These are phyloP conservation scores for Stygiomarasmius scandens DNA, from an alignment of 1,284 basidiomycete species.

Conservation along the genomic window DNA sequence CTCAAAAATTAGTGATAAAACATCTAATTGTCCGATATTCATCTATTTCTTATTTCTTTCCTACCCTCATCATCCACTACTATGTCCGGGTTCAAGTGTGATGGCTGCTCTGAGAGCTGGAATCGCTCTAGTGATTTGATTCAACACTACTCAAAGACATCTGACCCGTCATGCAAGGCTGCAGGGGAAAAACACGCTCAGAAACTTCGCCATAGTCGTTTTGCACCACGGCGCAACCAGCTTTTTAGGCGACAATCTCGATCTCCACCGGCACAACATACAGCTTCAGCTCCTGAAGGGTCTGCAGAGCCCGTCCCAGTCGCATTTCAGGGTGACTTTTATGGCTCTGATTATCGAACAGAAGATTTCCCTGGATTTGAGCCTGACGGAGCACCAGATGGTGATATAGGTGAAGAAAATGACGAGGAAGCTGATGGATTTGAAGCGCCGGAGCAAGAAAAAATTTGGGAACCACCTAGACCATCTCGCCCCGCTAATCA, in stretches of 20 bases:
- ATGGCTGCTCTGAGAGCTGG: not conserved
- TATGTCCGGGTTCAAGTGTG: not conserved
- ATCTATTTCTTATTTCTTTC: not conserved
- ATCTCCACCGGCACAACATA: not conserved
- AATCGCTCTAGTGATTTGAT: constrained; percentile 3
- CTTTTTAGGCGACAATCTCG: not conserved
- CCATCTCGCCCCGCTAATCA: not conserved
- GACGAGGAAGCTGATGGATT: no score
- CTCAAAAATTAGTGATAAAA: no score
- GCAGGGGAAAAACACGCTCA: not conserved
- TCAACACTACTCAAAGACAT: constrained; percentile 2
- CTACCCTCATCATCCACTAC: not conserved
- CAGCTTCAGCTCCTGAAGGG: not conserved
- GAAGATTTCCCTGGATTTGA: constrained; percentile 5
- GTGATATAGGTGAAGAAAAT: not conserved
- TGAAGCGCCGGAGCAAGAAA: not conserved
- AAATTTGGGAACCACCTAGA: not conserved
- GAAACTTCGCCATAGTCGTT: not conserved
- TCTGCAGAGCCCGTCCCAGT: not conserved
- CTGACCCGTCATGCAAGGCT: not conserved
- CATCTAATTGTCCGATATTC: not conserved
- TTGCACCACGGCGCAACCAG: not conserved
- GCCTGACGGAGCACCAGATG: not conserved
- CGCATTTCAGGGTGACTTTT: constrained; percentile 5
- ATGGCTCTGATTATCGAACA: not conserved